phyloP scores from a whole-genome alignment of 2,329 filamentous ascomycete genomes.

The Aureobasidium sp. region DNA sequence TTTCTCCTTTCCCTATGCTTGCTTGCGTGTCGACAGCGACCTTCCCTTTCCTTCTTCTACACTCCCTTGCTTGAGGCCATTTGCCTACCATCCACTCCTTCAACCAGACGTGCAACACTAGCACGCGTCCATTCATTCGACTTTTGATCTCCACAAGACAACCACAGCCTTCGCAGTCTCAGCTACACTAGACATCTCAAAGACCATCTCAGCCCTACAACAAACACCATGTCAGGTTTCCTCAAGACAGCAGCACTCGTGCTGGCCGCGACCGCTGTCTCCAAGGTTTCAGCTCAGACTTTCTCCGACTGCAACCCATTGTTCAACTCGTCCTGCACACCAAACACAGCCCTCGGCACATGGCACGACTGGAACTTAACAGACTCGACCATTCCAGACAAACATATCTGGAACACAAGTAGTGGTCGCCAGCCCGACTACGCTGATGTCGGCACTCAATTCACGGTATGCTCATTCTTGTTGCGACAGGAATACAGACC shows the following conservation, averaged over 20 bases:
- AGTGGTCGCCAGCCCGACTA: slow-evolving; percentile 54
- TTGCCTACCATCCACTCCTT: slow-evolving; percentile 4
- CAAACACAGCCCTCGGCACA: slow-evolving; percentile 63
- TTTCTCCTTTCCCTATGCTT: not conserved
- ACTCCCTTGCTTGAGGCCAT: slow-evolving; percentile 10
- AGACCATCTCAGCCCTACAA: not conserved
- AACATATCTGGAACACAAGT: slow-evolving; percentile 43
- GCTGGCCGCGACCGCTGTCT: slow-evolving; percentile 27
- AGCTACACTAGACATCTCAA: not conserved
- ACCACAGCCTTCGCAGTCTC: not conserved
- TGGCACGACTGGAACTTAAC: slow-evolving; percentile 60
- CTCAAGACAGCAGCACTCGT: slow-evolving; percentile 21
- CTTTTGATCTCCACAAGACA: not conserved
- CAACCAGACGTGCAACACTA: slow-evolving; percentile 5
- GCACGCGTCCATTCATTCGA: slow-evolving; percentile 11
- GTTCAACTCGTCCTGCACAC: slow-evolving; percentile 57
- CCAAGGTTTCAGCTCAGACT: slow-evolving; percentile 62
- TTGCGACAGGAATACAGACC: not conserved
- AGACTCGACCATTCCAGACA: slow-evolving; percentile 38
- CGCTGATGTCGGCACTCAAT: slow-evolving; percentile 53
- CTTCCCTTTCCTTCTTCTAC: slow-evolving; percentile 1
- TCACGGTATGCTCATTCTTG: slow-evolving; percentile 40
- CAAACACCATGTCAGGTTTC: not conserved
- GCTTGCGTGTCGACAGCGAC: not conserved
- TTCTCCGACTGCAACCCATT: slow-evolving; percentile 71